A percentile compares a stretch with the other conserved stretches of the same genome.
Conservation (phyloP, 371 early-diverging fungal genomes). For the Mortierella sp. region DNA sequence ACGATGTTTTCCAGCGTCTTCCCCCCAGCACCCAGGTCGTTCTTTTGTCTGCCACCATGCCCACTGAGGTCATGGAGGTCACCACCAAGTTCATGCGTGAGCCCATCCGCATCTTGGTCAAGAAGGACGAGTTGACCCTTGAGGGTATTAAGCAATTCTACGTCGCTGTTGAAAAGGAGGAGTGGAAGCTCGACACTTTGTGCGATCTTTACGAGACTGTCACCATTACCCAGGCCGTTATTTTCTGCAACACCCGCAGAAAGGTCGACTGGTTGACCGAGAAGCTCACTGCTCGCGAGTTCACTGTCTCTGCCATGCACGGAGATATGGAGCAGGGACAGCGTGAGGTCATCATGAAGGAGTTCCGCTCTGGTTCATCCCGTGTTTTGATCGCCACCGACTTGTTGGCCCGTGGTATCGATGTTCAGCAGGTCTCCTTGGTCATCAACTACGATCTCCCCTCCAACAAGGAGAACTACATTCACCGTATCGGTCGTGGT, state of each 20-base stretch:
- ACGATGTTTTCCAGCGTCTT: constrained; percentile 86
- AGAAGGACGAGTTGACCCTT: constrained; percentile 93
- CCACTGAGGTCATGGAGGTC: constrained; percentile 94
- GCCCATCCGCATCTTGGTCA: constrained; percentile 94
- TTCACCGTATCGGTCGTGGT: constrained; percentile 98
- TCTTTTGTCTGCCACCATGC: constrained; percentile 98
- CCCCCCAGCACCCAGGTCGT: constrained; percentile 79
- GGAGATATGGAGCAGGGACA: constrained; percentile 95
- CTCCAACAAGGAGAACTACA: constrained; percentile 93
- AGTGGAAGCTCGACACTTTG: constrained; percentile 90
- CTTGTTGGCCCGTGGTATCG: constrained; percentile 92
- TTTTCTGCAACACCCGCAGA: constrained; percentile 87
- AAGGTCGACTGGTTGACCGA: no score
- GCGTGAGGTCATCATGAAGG: constrained; percentile 90
- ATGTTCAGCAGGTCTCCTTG: constrained; percentile 96
- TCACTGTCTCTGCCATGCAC: constrained; percentile 94
- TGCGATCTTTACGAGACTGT: constrained; percentile 95
- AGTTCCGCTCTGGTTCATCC: constrained; percentile 90
- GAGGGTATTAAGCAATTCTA: constrained; percentile 94
- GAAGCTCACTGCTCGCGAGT: constrained; percentile 90
- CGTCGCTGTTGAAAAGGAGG: constrained; percentile 97
- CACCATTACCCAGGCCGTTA: constrained; percentile 92
- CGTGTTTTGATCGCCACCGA: constrained; percentile 97
- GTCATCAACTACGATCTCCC: constrained; percentile 99
- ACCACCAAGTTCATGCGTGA: constrained; percentile 93